Conservation (phyloP, 2,329 filamentous ascomycete species). For the Fusarium veterinarium region DNA sequence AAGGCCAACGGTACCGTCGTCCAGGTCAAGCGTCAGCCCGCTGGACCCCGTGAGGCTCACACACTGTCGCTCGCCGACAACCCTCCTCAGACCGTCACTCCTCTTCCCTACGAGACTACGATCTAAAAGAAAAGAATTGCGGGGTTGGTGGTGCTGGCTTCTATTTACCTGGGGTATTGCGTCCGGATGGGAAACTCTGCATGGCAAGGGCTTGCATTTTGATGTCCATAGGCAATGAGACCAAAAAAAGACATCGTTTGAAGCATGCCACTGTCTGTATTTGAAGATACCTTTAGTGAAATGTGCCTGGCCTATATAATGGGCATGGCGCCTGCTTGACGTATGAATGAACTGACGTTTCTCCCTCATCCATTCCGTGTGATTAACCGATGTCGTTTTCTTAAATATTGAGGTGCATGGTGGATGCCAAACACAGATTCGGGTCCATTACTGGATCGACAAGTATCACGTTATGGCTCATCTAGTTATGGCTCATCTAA, state of each 20-base stretch:
- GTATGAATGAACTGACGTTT: slow-evolving; percentile 22
- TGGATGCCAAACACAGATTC: not conserved
- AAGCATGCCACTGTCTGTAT: slow-evolving; percentile 38
- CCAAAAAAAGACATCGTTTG: slow-evolving; percentile 51
- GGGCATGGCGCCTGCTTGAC: slow-evolving; percentile 5
- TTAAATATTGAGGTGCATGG: not conserved
- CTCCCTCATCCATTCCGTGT: not conserved
- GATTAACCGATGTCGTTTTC: not conserved
- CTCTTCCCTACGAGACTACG: slow-evolving; percentile 96
- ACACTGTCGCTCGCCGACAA: slow-evolving; percentile 85
- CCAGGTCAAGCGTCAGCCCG: slow-evolving; percentile 92
- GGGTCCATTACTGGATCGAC: not conserved
- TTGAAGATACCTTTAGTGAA: slow-evolving; percentile 41
- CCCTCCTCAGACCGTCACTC: slow-evolving; percentile 89
- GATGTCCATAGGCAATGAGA: slow-evolving; percentile 55
- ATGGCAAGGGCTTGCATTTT: slow-evolving; percentile 57
- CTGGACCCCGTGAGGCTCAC: slow-evolving; percentile 80
- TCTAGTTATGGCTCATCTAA: too few species aligned
- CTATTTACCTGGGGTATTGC: slow-evolving; percentile 57
- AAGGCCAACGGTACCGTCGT: slow-evolving; percentile 89
- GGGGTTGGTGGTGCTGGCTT: slow-evolving; percentile 50
- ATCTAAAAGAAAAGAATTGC: slow-evolving; percentile 73
- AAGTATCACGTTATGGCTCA: not conserved
- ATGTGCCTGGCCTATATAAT: slow-evolving; percentile 11
- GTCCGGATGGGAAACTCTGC: slow-evolving; percentile 58